Base-by-base conservation (phyloP, 1,284 basidiomycete species). In the Meripilus lineatus region DNA sequence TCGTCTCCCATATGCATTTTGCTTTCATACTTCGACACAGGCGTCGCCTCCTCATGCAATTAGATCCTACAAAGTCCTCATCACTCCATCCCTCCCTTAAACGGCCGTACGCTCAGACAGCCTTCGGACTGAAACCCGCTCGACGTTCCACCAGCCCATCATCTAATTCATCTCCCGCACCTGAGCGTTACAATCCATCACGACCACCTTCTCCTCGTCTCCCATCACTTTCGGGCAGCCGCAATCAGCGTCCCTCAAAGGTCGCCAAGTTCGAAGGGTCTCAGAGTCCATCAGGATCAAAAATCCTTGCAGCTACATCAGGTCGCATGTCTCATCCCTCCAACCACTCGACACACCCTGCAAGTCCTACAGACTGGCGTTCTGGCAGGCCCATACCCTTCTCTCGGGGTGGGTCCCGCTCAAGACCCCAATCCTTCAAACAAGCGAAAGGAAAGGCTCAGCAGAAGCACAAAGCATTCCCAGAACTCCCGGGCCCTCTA, bases 21-120 rank as follows among this genome's bases (percentile, higher is more conserved):
- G 71, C 70, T 51, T 65, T 72, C 51, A 52, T 65, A 41, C 57
- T 74, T 50, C 66, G 68, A 57, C 63, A 68, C 50, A 70, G 74
- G 69, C 71, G 66, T 62, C 66, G 71, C 65, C 70, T 75, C 61
- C 69, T 77, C 67, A 79, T 80, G 77, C 73, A 74, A 69, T 56
- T 72, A 56, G 70, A 75, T 59, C 60, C 67, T 14, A 45, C 51
- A 52, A 40, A 57, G 59, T 50, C 52, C 34, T 44, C 57, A 28
- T 59, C 63, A 30, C 55, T 56, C 32, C 43, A 43, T 30, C 28
- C 55, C 21, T 40, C 48, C 34, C 54, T 58, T 35, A 66, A 65
- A 49, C 60, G 63, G 22, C 53, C 59, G 22, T 54, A 56, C 49
- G 36, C 56, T 32, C 50, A 58, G 34, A 32, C 38, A n/a, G 41